Conservation (phyloP, 768 basidiomycete genomes). For the Xanthoconium purpureum region DNA sequence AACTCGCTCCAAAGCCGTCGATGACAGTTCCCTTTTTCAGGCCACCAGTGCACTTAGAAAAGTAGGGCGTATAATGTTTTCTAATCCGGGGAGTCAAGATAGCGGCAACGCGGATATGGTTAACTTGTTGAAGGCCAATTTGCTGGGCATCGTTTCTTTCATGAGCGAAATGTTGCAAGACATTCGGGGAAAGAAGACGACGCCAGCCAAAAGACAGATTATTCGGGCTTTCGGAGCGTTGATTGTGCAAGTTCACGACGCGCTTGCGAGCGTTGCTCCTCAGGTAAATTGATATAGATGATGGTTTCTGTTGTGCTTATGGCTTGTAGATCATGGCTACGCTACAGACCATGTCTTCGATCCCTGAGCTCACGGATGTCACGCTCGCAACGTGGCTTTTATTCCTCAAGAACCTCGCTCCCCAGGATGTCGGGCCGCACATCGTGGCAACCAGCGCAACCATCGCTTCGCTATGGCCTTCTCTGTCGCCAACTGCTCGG, state of each 20-base stretch:
- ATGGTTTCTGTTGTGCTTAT: constrained; percentile 9
- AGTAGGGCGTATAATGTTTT: constrained; percentile 36
- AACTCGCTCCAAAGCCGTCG: constrained; percentile 27
- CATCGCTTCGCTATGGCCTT: constrained; percentile 73
- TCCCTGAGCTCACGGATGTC: constrained; percentile 71
- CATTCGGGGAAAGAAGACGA: constrained; percentile 70
- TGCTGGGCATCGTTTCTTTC: constrained; percentile 81
- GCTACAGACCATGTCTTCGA: constrained; percentile 81
- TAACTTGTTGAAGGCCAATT: constrained; percentile 65
- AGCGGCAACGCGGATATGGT: constrained; percentile 41
- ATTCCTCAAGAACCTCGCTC: constrained; percentile 67
- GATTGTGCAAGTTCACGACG: constrained; percentile 64
- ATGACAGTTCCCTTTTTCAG: constrained; percentile 34
- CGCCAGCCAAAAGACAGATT: constrained; percentile 68
- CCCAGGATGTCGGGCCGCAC: constrained; percentile 74
- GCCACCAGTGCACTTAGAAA: constrained; percentile 44
- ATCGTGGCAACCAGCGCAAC: constrained; percentile 86
- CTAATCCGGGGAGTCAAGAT: constrained; percentile 26
- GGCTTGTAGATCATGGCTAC: constrained; percentile 84
- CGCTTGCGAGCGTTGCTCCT: constrained; percentile 74
- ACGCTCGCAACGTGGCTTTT: constrained; percentile 77
- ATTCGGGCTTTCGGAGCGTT: constrained; percentile 75
- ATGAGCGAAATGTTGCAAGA: constrained; percentile 88
- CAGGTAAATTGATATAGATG: constrained; percentile 55
- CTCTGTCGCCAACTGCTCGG: constrained; percentile 51